phyloP scores from a whole-genome alignment of 331 rosid genomes.

The Pyrus hybrid region DNA sequence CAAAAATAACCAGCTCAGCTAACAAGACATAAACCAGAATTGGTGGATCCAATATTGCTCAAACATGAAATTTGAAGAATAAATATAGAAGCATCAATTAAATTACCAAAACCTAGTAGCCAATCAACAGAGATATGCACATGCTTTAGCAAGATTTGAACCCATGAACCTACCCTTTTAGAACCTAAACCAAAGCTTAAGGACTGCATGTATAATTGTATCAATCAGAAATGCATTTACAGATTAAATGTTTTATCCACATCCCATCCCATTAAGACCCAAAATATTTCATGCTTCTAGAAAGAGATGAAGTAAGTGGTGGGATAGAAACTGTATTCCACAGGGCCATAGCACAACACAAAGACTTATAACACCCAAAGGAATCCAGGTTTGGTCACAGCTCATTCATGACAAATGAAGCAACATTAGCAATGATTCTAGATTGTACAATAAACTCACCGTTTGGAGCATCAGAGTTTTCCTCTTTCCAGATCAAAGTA shows the following conservation, averaged over 20 bases:
- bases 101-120: constrained; percentile 1
- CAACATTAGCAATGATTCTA: constrained; percentile 4
- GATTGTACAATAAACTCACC: constrained; percentile 42
- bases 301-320: not conserved
- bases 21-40: constrained; percentile 8
- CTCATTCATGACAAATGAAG: constrained; percentile 2
- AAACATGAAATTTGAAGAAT: not conserved
- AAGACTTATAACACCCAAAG: not conserved
- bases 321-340: not conserved
- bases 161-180: not conserved
- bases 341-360: not conserved
- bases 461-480: constrained; percentile 63
- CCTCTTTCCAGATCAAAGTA: constrained; percentile 55
- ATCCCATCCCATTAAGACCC: not conserved
- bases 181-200: not conserved
- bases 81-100: not conserved
- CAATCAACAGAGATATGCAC: not conserved
- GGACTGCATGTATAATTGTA: not conserved
- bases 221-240: not conserved
- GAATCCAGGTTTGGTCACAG: not conserved
- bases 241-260: not conserved
- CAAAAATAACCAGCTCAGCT: constrained; percentile 26
- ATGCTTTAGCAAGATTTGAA: not conserved
- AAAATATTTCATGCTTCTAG: not conserved
- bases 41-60: not conserved